Conservation (phyloP, 495 filamentous ascomycete species). For the Staphylotrichum tortipilum region DNA sequence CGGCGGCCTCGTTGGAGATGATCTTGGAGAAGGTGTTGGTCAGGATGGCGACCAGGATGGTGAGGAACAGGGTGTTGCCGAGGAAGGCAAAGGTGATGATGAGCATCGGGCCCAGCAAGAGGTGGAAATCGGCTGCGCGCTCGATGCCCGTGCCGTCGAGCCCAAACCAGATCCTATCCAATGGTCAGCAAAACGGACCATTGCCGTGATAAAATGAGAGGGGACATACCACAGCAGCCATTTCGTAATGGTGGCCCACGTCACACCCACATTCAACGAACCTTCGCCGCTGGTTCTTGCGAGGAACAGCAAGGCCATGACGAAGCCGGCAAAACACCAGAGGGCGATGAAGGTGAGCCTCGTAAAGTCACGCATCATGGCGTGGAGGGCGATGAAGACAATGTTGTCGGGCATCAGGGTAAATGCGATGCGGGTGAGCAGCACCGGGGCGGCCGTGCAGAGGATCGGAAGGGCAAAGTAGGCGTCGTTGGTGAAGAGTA, state of each 20-base stretch:
- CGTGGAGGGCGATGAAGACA: conserved; percentile 55
- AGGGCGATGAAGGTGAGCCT: conserved; percentile 52
- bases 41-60: conserved; percentile 57
- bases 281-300: conserved; percentile 18
- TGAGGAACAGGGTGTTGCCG: conserved; percentile 61
- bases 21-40: conserved; percentile 57
- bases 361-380: conserved; percentile 59
- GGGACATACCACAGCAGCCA: conserved; percentile 50
- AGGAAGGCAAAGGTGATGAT: conserved; percentile 57
- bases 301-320: conserved; percentile 55
- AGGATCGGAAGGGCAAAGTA: conserved; percentile 50
- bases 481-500: conserved; percentile 27
- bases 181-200: background rate
- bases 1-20: conserved; percentile 49
- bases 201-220: background rate
- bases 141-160: conserved; percentile 59
- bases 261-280: conserved; percentile 24
- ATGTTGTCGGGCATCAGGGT: conserved; percentile 61
- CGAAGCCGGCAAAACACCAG: conserved; percentile 59
- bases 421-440: conserved; percentile 56
- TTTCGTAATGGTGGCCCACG: conserved; percentile 48
- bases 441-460: conserved; percentile 50
- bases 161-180: conserved; percentile 54
- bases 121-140: conserved; percentile 47
- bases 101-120: conserved; percentile 48